phyloP scores from a whole-genome alignment of 2,329 filamentous ascomycete species.

The Diatrype stigma region DNA sequence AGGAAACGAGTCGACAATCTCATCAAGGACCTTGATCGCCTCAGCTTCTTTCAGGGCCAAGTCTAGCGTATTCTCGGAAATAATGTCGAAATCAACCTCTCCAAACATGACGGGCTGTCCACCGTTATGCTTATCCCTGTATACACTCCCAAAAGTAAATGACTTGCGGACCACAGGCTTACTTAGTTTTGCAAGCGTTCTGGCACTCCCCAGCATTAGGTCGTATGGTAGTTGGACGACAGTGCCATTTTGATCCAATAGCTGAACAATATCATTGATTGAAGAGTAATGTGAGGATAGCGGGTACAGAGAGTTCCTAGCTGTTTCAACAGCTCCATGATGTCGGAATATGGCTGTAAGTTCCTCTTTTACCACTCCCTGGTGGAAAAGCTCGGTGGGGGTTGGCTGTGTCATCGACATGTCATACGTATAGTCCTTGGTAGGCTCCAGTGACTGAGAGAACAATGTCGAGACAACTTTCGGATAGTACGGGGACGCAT shows the following conservation, averaged over 20 bases:
- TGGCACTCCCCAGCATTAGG: slow-evolving; percentile 81
- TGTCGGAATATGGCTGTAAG: slow-evolving; percentile 76
- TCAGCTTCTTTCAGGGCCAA: slow-evolving; percentile 89
- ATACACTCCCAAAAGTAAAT: slow-evolving; percentile 85
- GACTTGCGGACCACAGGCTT: slow-evolving; percentile 65
- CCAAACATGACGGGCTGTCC: slow-evolving; percentile 78
- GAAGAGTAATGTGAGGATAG: slow-evolving; percentile 71
- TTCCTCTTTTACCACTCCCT: slow-evolving; percentile 68
- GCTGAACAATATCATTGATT: slow-evolving; percentile 64
- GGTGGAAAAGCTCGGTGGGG: slow-evolving; percentile 62
- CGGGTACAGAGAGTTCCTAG: slow-evolving; percentile 74
- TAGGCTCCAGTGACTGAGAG: slow-evolving; percentile 67
- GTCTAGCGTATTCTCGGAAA: slow-evolving; percentile 78
- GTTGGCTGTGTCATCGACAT: slow-evolving; percentile 55
- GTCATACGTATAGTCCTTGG: slow-evolving; percentile 79
- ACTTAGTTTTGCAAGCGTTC: slow-evolving; percentile 70
- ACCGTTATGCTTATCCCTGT: slow-evolving; percentile 71
- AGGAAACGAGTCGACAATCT: slow-evolving; percentile 79
- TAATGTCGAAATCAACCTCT: slow-evolving; percentile 94
- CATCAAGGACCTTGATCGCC: slow-evolving; percentile 89
- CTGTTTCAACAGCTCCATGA: slow-evolving; percentile 82
- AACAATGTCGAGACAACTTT: slow-evolving; percentile 88
- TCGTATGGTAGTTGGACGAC: slow-evolving; percentile 93
- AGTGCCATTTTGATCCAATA: slow-evolving; percentile 81
- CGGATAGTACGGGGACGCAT: slow-evolving; percentile 80